A percentile compares a stretch with the other conserved stretches of the same genome.
Conservation (phyloP, 495 filamentous ascomycete species). For the Penicillium desertorum region DNA sequence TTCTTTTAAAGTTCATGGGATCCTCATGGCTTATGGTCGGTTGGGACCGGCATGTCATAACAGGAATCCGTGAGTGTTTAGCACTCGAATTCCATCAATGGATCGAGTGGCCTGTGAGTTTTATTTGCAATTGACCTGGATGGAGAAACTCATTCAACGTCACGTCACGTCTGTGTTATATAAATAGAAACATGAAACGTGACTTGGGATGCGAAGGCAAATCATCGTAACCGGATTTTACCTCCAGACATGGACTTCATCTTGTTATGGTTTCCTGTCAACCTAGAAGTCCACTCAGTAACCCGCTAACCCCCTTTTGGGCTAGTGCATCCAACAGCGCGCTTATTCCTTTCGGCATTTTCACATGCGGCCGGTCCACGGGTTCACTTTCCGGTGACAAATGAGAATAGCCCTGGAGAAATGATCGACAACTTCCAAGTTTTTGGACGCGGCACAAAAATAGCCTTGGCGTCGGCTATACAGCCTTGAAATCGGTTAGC, state of each 20-base stretch:
- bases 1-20: conserved; percentile 38
- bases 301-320: not conserved
- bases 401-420: not conserved
- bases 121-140: not conserved
- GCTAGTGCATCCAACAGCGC: not conserved
- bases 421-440: not conserved
- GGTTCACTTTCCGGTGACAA: not conserved
- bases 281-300: not conserved
- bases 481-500: not conserved
- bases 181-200: not conserved
- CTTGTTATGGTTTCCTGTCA: conserved; percentile 84
- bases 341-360: not conserved
- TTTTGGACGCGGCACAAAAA: too few species aligned
- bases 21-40: conserved; percentile 40
- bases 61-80: conserved; percentile 29
- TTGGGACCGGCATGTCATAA: conserved; percentile 42
- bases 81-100: conserved; percentile 23
- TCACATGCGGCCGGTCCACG: not conserved
- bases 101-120: conserved; percentile 35
- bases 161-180: too few species aligned
- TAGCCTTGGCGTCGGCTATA: too few species aligned
- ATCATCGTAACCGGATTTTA: not conserved
- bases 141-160: not conserved
- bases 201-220: not conserved
- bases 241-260: conserved; percentile 58